Evolutionary conservation across 2,329 filamentous ascomycete species (phyloP).

Genomic region (Neofusicoccum umdonicola): DNA sequence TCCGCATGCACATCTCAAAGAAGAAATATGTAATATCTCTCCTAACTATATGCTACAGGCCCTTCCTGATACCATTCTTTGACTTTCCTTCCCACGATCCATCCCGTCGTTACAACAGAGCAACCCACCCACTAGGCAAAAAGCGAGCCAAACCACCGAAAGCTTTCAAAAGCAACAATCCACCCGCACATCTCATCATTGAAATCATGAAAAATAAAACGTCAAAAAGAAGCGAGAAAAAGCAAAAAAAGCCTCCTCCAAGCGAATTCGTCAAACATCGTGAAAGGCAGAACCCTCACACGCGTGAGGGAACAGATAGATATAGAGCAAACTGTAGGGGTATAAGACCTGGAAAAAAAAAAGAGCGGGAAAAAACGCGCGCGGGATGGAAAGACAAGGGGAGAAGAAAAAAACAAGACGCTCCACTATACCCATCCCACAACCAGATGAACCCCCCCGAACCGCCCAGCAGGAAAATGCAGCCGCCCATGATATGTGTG

Average conservation of each 20-base stretch:
- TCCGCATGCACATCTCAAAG: too few relatives aligned
- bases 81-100: too few relatives aligned
- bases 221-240: not conserved
- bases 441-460: not conserved
- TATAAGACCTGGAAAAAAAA: slow-evolving; percentile 1
- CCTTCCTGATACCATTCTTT: too few relatives aligned
- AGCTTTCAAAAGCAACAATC: not conserved
- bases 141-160: not conserved
- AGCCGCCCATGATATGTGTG: not conserved
- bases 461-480: not conserved
- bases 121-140: too few relatives aligned
- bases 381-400: not conserved
- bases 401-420: not conserved
- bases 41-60: too few relatives aligned
- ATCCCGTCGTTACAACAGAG: too few relatives aligned
- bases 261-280: not conserved
- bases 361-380: not conserved
- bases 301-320: not conserved
- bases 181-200: not conserved
- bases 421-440: not conserved
- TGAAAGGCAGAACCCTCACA: not conserved
- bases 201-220: not conserved
- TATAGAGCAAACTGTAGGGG: slow-evolving; percentile 7
- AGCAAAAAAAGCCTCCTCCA: not conserved
- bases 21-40: too few relatives aligned